phyloP scores from a whole-genome alignment of 768 basidiomycete genomes.

The Suillus decipiens region DNA sequence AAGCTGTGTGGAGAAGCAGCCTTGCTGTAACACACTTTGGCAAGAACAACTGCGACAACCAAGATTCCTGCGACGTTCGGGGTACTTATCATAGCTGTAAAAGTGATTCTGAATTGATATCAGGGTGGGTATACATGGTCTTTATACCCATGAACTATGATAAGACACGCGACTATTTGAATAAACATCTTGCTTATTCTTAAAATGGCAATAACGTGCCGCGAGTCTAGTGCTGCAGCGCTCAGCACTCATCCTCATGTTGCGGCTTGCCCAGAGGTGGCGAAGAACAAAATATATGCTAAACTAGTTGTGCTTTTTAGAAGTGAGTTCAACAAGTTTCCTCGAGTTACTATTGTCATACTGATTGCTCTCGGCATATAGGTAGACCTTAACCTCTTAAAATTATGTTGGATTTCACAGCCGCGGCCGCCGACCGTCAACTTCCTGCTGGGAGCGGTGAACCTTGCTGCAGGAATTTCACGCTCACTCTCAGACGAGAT shows the following conservation, averaged over 20 bases:
- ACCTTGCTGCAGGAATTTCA: not conserved
- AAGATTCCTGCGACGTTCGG: constrained; percentile 6
- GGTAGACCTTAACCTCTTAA: constrained; percentile 34
- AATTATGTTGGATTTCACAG: no score
- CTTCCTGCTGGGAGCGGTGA: constrained; percentile 61
- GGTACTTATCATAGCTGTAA: constrained; percentile 15
- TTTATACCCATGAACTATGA: not conserved
- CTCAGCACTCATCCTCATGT: no score
- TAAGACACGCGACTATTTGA: not conserved
- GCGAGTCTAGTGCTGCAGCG: no score
- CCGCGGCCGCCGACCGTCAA: constrained; percentile 25
- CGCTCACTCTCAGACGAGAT: not conserved
- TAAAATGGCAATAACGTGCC: no score
- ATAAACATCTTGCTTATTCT: no score
- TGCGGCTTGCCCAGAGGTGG: no score
- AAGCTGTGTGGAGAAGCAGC: not conserved
- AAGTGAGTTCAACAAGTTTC: not conserved
- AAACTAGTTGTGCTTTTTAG: not conserved
- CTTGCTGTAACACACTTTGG: constrained; percentile 3
- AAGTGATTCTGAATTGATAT: not conserved
- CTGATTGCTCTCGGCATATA: not conserved
- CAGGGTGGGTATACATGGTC: not conserved
- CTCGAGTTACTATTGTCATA: no score
- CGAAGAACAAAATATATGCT: no score
- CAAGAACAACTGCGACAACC: constrained; percentile 13